Base-by-base conservation (phyloP, 768 basidiomycete species). In the Pleurotus cornucopiae region DNA sequence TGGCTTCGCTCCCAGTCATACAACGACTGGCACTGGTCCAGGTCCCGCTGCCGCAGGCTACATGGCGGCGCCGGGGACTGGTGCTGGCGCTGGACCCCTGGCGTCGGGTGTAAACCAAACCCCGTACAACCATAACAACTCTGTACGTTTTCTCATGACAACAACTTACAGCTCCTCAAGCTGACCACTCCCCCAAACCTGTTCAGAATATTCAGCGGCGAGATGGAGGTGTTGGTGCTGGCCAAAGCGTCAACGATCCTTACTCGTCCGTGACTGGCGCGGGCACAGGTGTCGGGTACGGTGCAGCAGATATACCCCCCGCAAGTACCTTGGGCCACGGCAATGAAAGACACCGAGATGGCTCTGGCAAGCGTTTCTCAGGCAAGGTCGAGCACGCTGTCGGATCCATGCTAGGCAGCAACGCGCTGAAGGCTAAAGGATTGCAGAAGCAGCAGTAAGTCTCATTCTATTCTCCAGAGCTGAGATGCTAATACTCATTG, bases 301-400 rank as follows among this genome's bases (percentile, higher is more conserved):
- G 18, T 20, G 4, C 14, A 43, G 18, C 41, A 5, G 13, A 43
- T 43, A 49, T 49, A 16, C 48, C 48, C 5, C 48, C 48, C 30
- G 14, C 30, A 5, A 49, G 30, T 11, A 26, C 48, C 14, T 37
- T 49, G 25, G 16, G 48, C 30, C 48, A 49, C 14, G 23, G 21
- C 0, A 7, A 23, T 3, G 30, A 37, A 16, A 34, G 37, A 30
- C 21, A 34, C 20, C 48, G 16, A 7, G 48, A 34, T n/a, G 48
- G 48, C 30, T 25, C 48, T 5, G 48, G 48, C 14, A 23, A 49
- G 26, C 48, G 48, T 5, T 30, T 49, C 12, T 14, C 48, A 12
- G 80, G 80, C 26, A 81, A 80, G 62, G 66, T 79, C 40, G 78
- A 82, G 64, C 72, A 74, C 2, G 75, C 75, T 13, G 64, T 78